Percentiles rank a stretch among this genome's conserved stretches.
Evolutionary conservation across 139 green algal genomes (phyloP).

Genomic region (Mesotaenium endlicherianum): DNA sequence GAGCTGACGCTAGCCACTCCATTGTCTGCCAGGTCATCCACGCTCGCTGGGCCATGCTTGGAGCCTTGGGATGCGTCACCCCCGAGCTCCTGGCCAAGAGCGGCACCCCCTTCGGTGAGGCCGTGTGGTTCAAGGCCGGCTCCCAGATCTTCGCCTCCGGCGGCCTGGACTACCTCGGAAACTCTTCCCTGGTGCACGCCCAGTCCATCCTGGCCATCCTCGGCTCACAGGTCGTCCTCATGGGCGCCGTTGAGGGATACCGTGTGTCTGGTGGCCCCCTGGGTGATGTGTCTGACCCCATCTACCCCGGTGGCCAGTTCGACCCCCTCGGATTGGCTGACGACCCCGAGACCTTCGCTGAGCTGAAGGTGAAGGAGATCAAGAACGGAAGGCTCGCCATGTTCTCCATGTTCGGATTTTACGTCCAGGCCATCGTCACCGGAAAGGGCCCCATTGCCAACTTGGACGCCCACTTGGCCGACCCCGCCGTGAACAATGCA

Average conservation of each 20-base stretch:
- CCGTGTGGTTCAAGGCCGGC: conserved; percentile 84
- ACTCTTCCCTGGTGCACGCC: conserved; percentile 88
- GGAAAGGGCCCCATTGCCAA: conserved; percentile 71
- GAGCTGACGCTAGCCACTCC: too few species aligned
- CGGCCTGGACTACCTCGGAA: conserved; percentile 71
- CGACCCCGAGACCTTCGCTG: conserved; percentile 85
- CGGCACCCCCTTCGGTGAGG: conserved; percentile 40
- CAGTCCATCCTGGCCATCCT: conserved; percentile 90
- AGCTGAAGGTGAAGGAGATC: conserved; percentile 56
- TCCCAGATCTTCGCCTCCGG: conserved; percentile 76
- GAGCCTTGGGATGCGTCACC: conserved; percentile 50
- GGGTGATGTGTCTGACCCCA: conserved; percentile 62
- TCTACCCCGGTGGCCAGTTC: conserved; percentile 73
- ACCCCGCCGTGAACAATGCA: conserved; percentile 87
- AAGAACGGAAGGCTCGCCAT: conserved; percentile 71
- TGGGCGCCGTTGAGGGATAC: conserved; percentile 63
- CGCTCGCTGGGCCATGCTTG: conserved; percentile 95
- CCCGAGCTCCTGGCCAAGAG: conserved; percentile 42
- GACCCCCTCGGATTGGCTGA: conserved; percentile 92
- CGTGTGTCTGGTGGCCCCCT: conserved; percentile 57
- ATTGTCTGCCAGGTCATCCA: conserved; percentile 85
- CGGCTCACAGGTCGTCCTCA: conserved; percentile 70
- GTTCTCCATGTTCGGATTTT: conserved; percentile 56
- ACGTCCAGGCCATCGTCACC: conserved; percentile 75
- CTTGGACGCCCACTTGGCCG: conserved; percentile 81